Evolutionary conservation across 805 yeast genomes (phyloP).

Genomic region (Lipomyces lipofer): DNA sequence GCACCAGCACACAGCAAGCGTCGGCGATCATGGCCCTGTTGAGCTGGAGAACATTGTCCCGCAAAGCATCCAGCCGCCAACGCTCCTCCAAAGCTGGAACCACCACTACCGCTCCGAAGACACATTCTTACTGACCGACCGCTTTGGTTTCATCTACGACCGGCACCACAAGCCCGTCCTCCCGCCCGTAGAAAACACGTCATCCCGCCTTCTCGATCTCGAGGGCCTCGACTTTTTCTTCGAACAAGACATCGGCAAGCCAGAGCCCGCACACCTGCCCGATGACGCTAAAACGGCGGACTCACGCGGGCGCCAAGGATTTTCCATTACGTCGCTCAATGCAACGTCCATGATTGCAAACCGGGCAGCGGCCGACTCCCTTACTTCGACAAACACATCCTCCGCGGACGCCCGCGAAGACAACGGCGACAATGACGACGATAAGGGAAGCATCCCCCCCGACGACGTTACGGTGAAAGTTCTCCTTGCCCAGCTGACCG

Average conservation of each 20-base stretch:
- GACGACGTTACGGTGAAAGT: slow-evolving; percentile 36
- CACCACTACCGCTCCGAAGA: slow-evolving; percentile 33
- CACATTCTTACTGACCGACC: slow-evolving; percentile 43
- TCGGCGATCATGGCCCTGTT: slow-evolving; percentile 41
- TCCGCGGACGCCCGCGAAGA: background rate
- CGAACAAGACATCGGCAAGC: slow-evolving; percentile 12
- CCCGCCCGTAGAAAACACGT: slow-evolving; percentile 17
- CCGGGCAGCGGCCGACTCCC: background rate
- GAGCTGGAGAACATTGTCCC: slow-evolving; percentile 46
- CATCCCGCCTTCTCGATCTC: slow-evolving; percentile 23
- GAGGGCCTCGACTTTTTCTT: slow-evolving; percentile 24
- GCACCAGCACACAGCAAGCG: background rate
- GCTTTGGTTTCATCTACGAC: slow-evolving; percentile 52
- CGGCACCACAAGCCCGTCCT: slow-evolving; percentile 25
- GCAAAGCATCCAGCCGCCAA: slow-evolving; percentile 40
- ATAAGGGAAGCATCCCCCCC: slow-evolving; percentile 3
- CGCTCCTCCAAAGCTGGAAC: slow-evolving; percentile 35
- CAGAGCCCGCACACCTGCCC: slow-evolving; percentile 22
- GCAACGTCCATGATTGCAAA: background rate
- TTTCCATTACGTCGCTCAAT: background rate
- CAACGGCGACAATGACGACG: slow-evolving; percentile 13
- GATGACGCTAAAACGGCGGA: background rate
- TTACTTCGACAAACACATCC: background rate
- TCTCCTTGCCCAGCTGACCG: slow-evolving; percentile 45
- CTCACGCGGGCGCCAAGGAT: background rate